Base-by-base conservation (phyloP, 2,329 filamentous ascomycete species). In the Fusarium sp. region DNA sequence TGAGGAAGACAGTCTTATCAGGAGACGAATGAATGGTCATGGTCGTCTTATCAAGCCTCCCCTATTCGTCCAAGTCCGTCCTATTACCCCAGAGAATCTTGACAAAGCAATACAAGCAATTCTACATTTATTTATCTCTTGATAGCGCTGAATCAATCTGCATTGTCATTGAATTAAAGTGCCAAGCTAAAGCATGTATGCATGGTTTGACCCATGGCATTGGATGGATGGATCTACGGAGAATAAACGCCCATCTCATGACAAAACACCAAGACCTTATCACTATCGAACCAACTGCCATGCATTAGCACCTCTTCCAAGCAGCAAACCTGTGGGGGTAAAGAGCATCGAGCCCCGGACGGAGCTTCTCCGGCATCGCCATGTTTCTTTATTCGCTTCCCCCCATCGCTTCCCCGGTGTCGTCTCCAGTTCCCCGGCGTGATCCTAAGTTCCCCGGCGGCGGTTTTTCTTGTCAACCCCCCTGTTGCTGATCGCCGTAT, bases 401-500 rank as follows among this genome's bases (percentile, higher is more conserved):
- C 17, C 29, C n/a, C n/a, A 49, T 51, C 46, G 44, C 40, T 44
- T 44, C 40, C 40, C 40, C 20, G 11, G 40, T 22, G 40, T 42
- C 11, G 11, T 20, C 38, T 42, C 38, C 38, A 42, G 38, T 22
- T 31, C 49, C 49, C 29, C 46, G n/a, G 17, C 17, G 22, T 51
- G 24, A 51, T 51, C 46, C 16, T 17, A 16, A 51, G 22, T 51
- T 51, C 49, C 33, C 94, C 92, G 94, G 94, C 94, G 1, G 94
- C 51, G 31, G 6, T 31, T 20, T 17, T n/a, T 42, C 11, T 38
- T 31, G 29, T 31, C n/a, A n/a, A n/a, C n/a, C n/a, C n/a, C n/a
- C n/a, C 31, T 12, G 33, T 38, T 24, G 12, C 46, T 44, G 60
- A 62, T 62, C 60, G 35, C 4, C 60, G 24, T 51, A 35, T 22